A percentile compares a stretch with the other conserved stretches of the same genome.
phyloP scores from a whole-genome alignment of 208 protist genomes.

The Acanthamoeba royreba region DNA sequence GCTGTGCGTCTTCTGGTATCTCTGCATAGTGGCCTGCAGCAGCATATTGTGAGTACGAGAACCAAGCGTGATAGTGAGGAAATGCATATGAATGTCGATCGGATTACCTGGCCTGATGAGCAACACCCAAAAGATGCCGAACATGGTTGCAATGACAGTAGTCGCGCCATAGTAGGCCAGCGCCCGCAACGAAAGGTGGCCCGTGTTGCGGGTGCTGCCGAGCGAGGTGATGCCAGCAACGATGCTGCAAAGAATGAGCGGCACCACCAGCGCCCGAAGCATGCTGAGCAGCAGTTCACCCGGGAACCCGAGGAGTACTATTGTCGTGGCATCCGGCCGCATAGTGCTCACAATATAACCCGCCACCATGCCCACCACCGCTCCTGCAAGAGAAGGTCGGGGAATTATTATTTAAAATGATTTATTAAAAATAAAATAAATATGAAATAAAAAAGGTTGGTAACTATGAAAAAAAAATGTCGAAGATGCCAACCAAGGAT shows the following conservation, averaged over 20 bases:
- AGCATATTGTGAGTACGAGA: not conserved
- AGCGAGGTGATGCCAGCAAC: slow-evolving; percentile 35
- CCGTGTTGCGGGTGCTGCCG: slow-evolving; percentile 3
- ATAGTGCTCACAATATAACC: not conserved
- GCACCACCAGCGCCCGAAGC: slow-evolving; percentile 18
- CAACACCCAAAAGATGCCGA: slow-evolving; percentile 26
- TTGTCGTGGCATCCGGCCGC: not conserved
- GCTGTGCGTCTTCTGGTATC: not conserved
- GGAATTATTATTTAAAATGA: not conserved
- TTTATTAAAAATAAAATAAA: not conserved
- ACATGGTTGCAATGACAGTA: not conserved
- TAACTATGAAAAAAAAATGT: too few species aligned
- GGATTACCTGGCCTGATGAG: slow-evolving; percentile 22
- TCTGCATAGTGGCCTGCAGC: not conserved
- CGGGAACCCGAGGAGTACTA: slow-evolving; percentile 38
- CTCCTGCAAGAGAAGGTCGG: not conserved
- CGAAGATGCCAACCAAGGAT: not conserved
- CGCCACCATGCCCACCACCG: not conserved
- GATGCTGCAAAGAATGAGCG: slow-evolving; percentile 41
- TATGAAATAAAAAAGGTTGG: not conserved
- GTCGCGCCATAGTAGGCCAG: not conserved
- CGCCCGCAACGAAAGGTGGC: not conserved
- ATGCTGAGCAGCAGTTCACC: slow-evolving; percentile 39
- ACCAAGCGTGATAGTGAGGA: not conserved
- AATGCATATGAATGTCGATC: not conserved